These are phyloP conservation scores for Verticillium nonalfalfae DNA, from an alignment of 2,329 filamentous ascomycete species.

Conservation along the genomic window DNA sequence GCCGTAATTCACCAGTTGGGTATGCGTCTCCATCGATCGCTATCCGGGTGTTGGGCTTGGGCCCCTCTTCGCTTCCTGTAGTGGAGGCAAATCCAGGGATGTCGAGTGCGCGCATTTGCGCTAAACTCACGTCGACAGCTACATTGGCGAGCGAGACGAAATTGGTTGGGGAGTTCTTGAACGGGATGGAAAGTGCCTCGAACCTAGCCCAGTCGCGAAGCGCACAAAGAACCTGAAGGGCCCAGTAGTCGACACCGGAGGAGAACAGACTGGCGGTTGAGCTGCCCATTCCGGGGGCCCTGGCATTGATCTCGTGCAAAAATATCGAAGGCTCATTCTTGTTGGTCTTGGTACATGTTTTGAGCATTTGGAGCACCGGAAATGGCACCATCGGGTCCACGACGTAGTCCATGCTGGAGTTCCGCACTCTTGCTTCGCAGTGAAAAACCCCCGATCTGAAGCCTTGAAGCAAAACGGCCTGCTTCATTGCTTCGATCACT, in stretches of 20 bases:
- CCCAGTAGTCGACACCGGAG: constrained; percentile 23
- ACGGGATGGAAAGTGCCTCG: not conserved
- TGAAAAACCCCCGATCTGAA: constrained; percentile 21
- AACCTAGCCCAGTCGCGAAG: not conserved
- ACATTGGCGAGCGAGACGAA: not conserved
- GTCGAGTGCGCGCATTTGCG: not conserved
- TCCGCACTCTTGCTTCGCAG: constrained; percentile 19
- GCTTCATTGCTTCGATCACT: constrained; percentile 11
- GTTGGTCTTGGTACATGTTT: not conserved
- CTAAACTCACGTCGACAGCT: not conserved
- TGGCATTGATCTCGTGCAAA: constrained; percentile 22
- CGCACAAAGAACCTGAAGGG: constrained; percentile 13
- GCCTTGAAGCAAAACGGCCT: constrained; percentile 15
- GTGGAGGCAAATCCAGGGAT: not conserved
- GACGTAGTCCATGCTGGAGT: constrained; percentile 16
- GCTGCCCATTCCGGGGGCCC: constrained; percentile 18
- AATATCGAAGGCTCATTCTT: constrained; percentile 10
- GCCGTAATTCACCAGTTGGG: not conserved
- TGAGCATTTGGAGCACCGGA: constrained; percentile 8
- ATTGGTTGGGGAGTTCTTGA: not conserved
- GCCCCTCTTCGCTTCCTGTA: not conserved
- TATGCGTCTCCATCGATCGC: not conserved
- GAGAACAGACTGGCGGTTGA: constrained; percentile 14
- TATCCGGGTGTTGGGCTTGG: not conserved
- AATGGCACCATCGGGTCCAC: constrained; percentile 5